Evolutionary conservation across 2,329 filamentous ascomycete species (phyloP).

Genomic region (Cladorrhinum sp.): DNA sequence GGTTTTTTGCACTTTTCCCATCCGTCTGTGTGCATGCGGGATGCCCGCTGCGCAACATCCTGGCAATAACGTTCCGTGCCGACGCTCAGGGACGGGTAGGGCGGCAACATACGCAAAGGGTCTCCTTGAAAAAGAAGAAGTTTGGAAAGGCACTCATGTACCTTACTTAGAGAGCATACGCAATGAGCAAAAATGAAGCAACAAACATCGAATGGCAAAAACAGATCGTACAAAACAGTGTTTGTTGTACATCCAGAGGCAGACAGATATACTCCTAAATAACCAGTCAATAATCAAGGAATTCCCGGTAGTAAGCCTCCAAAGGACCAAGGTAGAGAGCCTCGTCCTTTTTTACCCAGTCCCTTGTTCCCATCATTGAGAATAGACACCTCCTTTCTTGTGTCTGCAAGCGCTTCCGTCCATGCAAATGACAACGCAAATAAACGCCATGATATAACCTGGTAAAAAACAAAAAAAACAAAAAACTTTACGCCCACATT

Average conservation of each 20-base stretch:
- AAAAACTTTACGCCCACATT: constrained; percentile 13
- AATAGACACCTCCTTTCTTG: neutral
- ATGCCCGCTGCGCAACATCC: neutral
- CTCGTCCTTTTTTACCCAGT: neutral
- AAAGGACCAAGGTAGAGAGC: neutral
- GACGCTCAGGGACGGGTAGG: neutral
- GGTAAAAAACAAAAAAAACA: neutral
- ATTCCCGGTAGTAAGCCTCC: neutral
- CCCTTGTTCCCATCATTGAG: neutral
- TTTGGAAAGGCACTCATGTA: too few species aligned
- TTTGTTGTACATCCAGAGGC: neutral
- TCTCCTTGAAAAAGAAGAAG: too few species aligned
- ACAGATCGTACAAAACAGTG: neutral
- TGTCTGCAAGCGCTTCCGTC: constrained; percentile 8
- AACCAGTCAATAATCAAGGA: neutral
- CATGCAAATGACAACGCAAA: constrained; percentile 3
- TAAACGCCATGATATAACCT: constrained; percentile 8
- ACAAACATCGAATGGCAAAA: too few species aligned
- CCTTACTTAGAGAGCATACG: too few species aligned
- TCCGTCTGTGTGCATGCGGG: neutral
- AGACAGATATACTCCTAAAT: neutral
- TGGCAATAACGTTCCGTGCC: neutral
- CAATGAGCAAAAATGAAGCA: too few species aligned
- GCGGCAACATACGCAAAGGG: constrained; percentile 5
- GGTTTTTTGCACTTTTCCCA: neutral